Evolutionary conservation across 805 yeast species (phyloP), one percentile per base, ranked within the genome.

Genomic region (Diddensiella transvaalensis): DNA sequence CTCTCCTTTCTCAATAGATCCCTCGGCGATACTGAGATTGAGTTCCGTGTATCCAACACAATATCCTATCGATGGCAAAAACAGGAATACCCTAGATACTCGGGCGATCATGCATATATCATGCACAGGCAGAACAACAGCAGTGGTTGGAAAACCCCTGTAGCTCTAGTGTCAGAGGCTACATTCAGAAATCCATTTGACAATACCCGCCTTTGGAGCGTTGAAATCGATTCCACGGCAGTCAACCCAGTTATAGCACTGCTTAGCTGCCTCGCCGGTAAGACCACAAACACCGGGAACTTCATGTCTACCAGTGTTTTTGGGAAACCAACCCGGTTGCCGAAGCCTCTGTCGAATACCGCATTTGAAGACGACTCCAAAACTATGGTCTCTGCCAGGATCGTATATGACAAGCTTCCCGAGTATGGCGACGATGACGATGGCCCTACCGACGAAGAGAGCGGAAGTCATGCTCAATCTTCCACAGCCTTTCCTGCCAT

Each of bases 241-340:
- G 50, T 61, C 3, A 32, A 42, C 11, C 60, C 62, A 2, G 57
- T 46, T 18, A 24, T 60, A 15, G 64, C 60, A 1, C 29, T 60
- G 10, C 44, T 62, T 10, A 50, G 61, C 3, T 62, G 60, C 13
- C 59, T 61, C 46, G 46, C 50, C n/a, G 50, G 61, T 18, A 59
- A 55, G 45, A 44, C 53, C 15, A 37, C 40, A n/a, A 5, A 21
- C 24, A 26, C 30, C 4, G 22, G 47, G n/a, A n/a, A 17, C n/a
- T 37, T 11, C 22, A 22, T 45, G 24, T 29, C 47, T 10, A 18
- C 48, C 11, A 11, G 47, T 10, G 46, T 46, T 3, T 17, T 43
- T 5, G 46, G 40, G 22, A 40, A 23, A 33, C 40, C 22, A 8
- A 43, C 38, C 21, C 13, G 49, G 38, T 29, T 38, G 18, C 52